These are phyloP conservation scores for Lactarius pseudohatsudake DNA, from an alignment of 768 basidiomycete genomes.

Conservation along the genomic window DNA sequence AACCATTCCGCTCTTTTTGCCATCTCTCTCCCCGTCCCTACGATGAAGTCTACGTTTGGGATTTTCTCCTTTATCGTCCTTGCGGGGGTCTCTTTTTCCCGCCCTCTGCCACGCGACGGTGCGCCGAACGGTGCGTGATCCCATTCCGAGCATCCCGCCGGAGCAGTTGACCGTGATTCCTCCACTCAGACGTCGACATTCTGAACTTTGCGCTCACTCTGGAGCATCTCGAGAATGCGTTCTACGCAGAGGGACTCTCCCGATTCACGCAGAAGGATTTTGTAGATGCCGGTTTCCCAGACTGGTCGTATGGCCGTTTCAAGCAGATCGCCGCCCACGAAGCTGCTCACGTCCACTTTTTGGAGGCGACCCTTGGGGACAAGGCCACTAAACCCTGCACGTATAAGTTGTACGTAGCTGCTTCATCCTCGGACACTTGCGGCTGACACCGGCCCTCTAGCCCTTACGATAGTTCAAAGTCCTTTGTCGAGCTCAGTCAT, in stretches of 20 bases:
- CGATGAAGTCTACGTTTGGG: constrained; percentile 15
- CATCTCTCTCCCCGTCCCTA: background rate
- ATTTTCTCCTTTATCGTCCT: constrained; percentile 9
- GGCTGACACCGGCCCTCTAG: constrained; percentile 30
- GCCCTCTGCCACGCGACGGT: constrained; percentile 20
- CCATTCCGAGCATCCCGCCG: background rate
- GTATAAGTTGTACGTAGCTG: constrained; percentile 37
- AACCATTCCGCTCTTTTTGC: constrained; percentile 25
- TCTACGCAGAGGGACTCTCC: constrained; percentile 37
- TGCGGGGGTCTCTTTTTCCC: constrained; percentile 8
- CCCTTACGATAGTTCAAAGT: constrained; percentile 45
- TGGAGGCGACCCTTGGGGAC: constrained; percentile 38
- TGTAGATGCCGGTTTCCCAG: constrained; percentile 37
- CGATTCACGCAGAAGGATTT: constrained; percentile 43
- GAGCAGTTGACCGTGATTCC: background rate
- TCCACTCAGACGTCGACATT: constrained; percentile 31
- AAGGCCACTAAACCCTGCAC: constrained; percentile 41
- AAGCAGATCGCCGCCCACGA: constrained; percentile 44
- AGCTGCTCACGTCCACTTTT: constrained; percentile 41
- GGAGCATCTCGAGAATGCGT: constrained; percentile 40
- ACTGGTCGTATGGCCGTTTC: constrained; percentile 40
- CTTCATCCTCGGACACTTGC: constrained; percentile 5
- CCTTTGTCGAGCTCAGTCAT: constrained; percentile 51
- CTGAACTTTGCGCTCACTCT: constrained; percentile 40
- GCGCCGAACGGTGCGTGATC: constrained; percentile 20